Evolutionary conservation across 345 rosid species (phyloP).

Genomic region (Anastatica hierochuntica): DNA sequence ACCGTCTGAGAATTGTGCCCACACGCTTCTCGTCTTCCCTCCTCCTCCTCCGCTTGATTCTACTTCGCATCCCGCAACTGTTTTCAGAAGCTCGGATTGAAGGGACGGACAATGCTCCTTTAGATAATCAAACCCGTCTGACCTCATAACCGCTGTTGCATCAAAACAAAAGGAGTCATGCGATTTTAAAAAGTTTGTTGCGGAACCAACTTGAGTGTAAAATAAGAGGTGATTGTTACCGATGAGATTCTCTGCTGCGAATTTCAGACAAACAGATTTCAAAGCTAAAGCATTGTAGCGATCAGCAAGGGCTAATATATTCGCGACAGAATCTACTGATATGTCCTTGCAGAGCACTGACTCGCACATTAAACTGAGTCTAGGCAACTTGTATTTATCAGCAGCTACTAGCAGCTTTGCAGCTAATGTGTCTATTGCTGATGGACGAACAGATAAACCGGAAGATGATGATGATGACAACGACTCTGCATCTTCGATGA

Average conservation of each 20-base stretch:
- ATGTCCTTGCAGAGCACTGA: constrained; percentile 80
- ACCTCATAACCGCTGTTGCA: constrained; percentile 56
- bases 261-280: constrained; percentile 73
- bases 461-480: constrained; percentile 28
- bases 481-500: constrained; percentile 58
- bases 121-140: constrained; percentile 64
- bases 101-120: constrained; percentile 53
- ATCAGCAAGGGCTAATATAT: constrained; percentile 74
- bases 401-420: constrained; percentile 83
- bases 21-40: constrained; percentile 49
- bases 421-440: constrained; percentile 49
- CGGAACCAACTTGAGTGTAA: constrained; percentile 1
- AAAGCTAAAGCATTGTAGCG: constrained; percentile 62
- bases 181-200: no score
- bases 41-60: constrained; percentile 47
- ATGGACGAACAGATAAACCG: constrained; percentile 41
- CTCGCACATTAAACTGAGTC: constrained; percentile 80
- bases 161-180: not conserved
- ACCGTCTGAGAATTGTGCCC: constrained; percentile 64
- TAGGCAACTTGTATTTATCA: constrained; percentile 66
- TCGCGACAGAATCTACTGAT: constrained; percentile 63
- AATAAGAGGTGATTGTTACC: constrained; percentile 36
- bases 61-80: constrained; percentile 66
- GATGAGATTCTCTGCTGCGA: constrained; percentile 82
- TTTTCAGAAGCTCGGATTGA: constrained; percentile 66